Conservation (phyloP, 176 grass and related monocot genomes). For the Oropetium thomaeum region DNA sequence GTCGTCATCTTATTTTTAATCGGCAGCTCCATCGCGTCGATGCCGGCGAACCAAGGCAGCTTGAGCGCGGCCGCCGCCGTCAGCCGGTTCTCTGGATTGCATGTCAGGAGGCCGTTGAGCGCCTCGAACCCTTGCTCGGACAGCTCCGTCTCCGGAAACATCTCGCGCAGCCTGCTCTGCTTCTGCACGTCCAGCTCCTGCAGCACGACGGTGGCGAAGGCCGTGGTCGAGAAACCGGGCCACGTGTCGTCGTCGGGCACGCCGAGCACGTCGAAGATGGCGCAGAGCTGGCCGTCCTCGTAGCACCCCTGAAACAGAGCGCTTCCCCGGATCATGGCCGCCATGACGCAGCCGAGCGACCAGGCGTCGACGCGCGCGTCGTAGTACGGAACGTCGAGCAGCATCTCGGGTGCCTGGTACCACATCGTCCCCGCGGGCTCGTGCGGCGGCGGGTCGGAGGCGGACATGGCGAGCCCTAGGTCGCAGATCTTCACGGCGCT, state of each 20-base stretch:
- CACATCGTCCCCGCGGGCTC: slow-evolving; percentile 11
- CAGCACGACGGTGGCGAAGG: not conserved
- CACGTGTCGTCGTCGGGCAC: not conserved
- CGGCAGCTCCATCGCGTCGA: not conserved
- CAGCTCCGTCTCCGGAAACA: no score
- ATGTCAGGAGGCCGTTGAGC: no score
- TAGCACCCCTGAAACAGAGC: not conserved
- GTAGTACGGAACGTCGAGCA: slow-evolving; percentile 11
- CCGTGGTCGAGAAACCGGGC: not conserved
- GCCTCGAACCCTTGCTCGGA: no score
- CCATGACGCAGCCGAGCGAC: slow-evolving; percentile 49
- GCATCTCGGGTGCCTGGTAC: slow-evolving; percentile 36
- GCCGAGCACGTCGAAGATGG: slow-evolving; percentile 20
- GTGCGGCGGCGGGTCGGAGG: slow-evolving; percentile 1
- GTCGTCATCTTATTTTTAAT: no score
- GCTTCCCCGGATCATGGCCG: slow-evolving; percentile 14
- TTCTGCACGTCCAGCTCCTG: not conserved
- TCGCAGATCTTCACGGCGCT: slow-evolving; percentile 37
- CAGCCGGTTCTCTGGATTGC: no score
- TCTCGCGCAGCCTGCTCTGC: no score
- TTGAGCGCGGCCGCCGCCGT: slow-evolving; percentile 27
- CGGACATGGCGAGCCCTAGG: slow-evolving; percentile 23
- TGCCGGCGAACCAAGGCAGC: slow-evolving; percentile 36
- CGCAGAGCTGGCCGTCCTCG: slow-evolving; percentile 21
- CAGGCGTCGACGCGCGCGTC: slow-evolving; percentile 26